A percentile compares a stretch with the other conserved stretches of the same genome.
Conservation (phyloP, 2,329 filamentous ascomycete genomes). For the Anthostomella pinea region DNA sequence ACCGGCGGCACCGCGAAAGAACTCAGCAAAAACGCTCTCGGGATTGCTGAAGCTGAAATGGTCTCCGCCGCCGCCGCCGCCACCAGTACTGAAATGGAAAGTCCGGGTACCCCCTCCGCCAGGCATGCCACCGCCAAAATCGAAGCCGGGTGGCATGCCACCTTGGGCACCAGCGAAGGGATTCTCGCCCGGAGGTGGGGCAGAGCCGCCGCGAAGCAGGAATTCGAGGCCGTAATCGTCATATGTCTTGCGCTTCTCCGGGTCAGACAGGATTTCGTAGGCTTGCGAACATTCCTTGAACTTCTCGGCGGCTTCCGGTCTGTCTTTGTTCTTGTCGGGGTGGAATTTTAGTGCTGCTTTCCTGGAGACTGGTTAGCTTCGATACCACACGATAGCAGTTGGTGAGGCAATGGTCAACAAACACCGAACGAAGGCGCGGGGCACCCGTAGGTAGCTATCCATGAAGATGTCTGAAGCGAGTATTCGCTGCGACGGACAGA, state of each 20-base stretch:
- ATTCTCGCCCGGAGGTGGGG: constrained; percentile 63
- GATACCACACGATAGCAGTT: constrained; percentile 1
- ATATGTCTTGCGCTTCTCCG: constrained; percentile 93
- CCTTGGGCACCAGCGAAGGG: constrained; percentile 58
- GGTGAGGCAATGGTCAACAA: constrained; percentile 8
- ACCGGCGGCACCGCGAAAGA: constrained; percentile 57
- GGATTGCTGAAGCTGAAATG: constrained; percentile 84
- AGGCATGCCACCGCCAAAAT: constrained; percentile 48
- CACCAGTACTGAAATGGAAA: constrained; percentile 63
- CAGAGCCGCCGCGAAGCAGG: constrained; percentile 73
- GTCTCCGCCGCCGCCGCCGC: constrained; percentile 56
- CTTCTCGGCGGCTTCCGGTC: constrained; percentile 79
- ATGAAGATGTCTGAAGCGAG: too few relatives aligned
- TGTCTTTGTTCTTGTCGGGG: constrained; percentile 97
- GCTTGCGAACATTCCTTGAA: constrained; percentile 98
- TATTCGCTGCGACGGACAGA: too few relatives aligned
- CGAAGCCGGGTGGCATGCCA: constrained; percentile 54
- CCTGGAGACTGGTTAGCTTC: constrained; percentile 47
- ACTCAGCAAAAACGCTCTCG: constrained; percentile 81
- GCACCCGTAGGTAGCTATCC: too few relatives aligned
- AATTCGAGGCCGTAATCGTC: constrained; percentile 95
- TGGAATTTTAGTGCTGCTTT: constrained; percentile 91
- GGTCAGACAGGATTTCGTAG: constrained; percentile 96
- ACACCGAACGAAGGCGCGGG: too few relatives aligned
- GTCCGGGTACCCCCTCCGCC: constrained; percentile 47